Evolutionary conservation across 306 rosid genomes (phyloP), one percentile per base, ranked within the genome.

Genomic region (Boehmeria nivea): DNA sequence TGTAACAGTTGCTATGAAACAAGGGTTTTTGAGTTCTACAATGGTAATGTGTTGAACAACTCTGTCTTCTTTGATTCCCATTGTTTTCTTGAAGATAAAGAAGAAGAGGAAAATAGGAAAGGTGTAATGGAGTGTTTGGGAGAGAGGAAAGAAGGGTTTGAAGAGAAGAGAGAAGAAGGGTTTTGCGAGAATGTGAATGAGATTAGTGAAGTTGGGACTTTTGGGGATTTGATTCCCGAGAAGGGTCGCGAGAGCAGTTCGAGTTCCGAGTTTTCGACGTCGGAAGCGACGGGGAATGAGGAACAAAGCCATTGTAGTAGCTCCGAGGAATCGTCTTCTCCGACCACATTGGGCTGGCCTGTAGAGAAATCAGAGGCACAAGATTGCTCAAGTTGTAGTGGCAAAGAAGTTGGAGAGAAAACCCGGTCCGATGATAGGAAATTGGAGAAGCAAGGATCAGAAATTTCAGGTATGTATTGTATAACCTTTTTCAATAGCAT

Each of bases 271-370:
- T 77, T 83, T 63, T 60, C 85, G 63, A 67, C 86, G 17, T 85
- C 96, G n/a, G 95, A 83, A 76, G 80, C 89, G 46, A 71, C 76
- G 25, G 89, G 76, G 54, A 78, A 73, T 51, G 95, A 85, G 66
- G 95, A 83, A 42, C 94, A 69, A 36, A 87, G 95, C 72, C 87
- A 61, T 12, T 40, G 45, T 28, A 73, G 95, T 62, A 79, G 88
- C 73, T 78, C 94, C 34, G 96, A 79, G 34, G 87, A 76, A 8
- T 75, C 89, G 1, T 87, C 89, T 61, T 76, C 90, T n/a, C 77
- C 90, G 14, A 51, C 82, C 58, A 78, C 89, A 33, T 34, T 81
- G 71, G 76, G 91, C 24, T 84, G 89, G 89, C 73, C 86, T 22
- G 57, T 73, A 61, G 72, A 63, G 75, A 69, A 80, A 67, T 39